phyloP scores from a whole-genome alignment of 176 grass and related monocot species.

The Puya raimondii region DNA sequence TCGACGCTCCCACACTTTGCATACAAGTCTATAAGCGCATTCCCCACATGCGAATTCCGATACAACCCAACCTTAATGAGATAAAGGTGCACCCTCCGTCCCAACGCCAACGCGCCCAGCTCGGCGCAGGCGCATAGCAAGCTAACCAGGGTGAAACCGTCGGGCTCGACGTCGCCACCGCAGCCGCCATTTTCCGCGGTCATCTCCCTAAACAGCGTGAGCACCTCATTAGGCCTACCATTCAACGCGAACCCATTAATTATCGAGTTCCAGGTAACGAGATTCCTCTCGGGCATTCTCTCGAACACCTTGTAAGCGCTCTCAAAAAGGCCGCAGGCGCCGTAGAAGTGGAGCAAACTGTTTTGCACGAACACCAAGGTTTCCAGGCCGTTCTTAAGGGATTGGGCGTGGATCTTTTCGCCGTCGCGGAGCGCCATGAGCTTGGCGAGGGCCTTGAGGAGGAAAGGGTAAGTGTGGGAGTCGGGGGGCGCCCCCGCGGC shows the following conservation, averaged over 20 bases:
- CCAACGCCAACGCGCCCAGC: constrained; percentile 42
- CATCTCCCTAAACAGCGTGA: constrained; percentile 65
- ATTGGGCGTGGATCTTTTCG: constrained; percentile 48
- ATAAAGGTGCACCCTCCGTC: constrained; percentile 51
- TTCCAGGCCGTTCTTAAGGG: constrained; percentile 44
- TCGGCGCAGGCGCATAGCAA: constrained; percentile 54
- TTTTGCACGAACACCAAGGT: constrained; percentile 66
- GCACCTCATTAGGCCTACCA: constrained; percentile 60
- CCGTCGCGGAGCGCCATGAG: constrained; percentile 55
- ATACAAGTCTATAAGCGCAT: constrained; percentile 69
- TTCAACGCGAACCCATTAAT: constrained; percentile 65
- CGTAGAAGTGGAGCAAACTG: constrained; percentile 55
- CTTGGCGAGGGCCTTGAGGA: constrained; percentile 72
- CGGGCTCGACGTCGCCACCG: constrained; percentile 20
- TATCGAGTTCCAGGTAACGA: constrained; percentile 75
- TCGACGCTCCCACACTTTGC: constrained; percentile 51
- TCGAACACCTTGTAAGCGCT: constrained; percentile 71
- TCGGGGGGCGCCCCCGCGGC: constrained; percentile 46
- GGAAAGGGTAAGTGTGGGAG: constrained; percentile 71
- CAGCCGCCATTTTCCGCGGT: background rate
- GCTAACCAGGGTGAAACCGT: constrained; percentile 75
- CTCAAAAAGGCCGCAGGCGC: constrained; percentile 49
- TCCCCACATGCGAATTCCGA: constrained; percentile 43
- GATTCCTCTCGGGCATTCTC: constrained; percentile 42
- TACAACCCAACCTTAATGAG: constrained; percentile 44